These are phyloP conservation scores for Geoglossum glabrum DNA, from an alignment of 495 filamentous ascomycete species.

Conservation along the genomic window DNA sequence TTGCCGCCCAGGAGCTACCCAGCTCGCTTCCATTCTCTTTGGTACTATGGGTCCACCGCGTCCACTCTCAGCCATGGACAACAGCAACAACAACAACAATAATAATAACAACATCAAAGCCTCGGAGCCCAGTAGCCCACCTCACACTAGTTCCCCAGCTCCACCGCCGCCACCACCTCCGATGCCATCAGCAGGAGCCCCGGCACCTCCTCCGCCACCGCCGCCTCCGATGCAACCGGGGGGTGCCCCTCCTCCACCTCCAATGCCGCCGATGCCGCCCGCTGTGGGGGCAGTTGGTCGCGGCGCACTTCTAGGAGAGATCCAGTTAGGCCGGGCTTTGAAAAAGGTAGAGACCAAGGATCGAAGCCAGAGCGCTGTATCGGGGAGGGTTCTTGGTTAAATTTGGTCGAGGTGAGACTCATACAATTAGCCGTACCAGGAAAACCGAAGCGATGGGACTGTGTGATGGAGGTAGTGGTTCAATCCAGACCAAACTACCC, in stretches of 20 bases:
- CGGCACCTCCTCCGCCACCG: conserved; percentile 30
- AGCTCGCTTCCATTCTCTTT: conserved; percentile 83
- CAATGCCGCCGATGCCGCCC: conserved; percentile 20
- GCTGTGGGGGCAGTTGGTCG: conserved; percentile 21
- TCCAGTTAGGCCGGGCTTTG: conserved; percentile 55
- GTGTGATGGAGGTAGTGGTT: neutral
- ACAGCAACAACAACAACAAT: conserved; percentile 11
- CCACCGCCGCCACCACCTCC: conserved; percentile 30
- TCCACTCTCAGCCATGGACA: conserved; percentile 48
- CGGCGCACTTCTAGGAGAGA: conserved; percentile 54
- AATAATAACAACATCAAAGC: conserved; percentile 10
- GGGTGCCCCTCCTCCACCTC: conserved; percentile 24
- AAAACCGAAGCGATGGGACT: neutral
- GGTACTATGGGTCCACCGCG: conserved; percentile 93
- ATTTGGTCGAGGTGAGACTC: neutral
- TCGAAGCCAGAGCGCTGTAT: conserved; percentile 44
- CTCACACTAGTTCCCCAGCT: conserved; percentile 8
- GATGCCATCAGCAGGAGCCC: conserved; percentile 19
- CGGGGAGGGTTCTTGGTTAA: conserved; percentile 43
- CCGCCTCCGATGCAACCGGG: conserved; percentile 21
- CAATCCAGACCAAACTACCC: too few relatives aligned
- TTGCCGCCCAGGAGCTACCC: conserved; percentile 63
- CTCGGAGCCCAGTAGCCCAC: conserved; percentile 6
- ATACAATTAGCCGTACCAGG: neutral
- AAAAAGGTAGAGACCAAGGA: conserved; percentile 76